These are phyloP conservation scores for Aureobasidium lini DNA, from an alignment of 2,329 filamentous ascomycete species.

Conservation along the genomic window DNA sequence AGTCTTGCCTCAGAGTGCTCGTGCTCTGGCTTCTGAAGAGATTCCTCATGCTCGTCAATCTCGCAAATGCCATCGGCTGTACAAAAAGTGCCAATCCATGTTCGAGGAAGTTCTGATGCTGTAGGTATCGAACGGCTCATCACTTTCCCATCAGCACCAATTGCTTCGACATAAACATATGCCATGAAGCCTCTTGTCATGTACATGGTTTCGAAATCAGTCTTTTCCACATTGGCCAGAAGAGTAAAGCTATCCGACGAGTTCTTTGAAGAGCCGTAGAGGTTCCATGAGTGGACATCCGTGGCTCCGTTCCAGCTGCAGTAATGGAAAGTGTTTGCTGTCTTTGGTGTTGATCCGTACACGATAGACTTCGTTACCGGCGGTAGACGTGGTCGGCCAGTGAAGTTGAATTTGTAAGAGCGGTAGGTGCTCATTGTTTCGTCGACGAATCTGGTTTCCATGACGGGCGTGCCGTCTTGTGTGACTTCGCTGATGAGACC, in stretches of 20 bases:
- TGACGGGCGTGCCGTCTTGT: slow-evolving; percentile 23
- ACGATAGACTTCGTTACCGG: slow-evolving; percentile 27
- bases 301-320: slow-evolving; percentile 34
- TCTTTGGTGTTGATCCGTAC: slow-evolving; percentile 22
- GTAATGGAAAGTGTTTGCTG: slow-evolving; percentile 26
- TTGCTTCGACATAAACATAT: neutral
- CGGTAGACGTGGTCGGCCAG: slow-evolving; percentile 19
- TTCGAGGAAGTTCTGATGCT: neutral
- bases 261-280: slow-evolving; percentile 20
- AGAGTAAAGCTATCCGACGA: neutral
- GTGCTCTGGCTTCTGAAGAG: neutral
- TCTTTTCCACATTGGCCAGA: neutral
- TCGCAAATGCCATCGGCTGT: neutral
- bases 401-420: slow-evolving; percentile 32
- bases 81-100: neutral
- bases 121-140: neutral
- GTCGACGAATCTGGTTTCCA: slow-evolving; percentile 28
- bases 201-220: slow-evolving; percentile 13
- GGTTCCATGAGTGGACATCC: slow-evolving; percentile 29
- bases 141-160: neutral
- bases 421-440: slow-evolving; percentile 32
- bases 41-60: neutral
- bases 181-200: neutral
- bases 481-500: slow-evolving; percentile 30
- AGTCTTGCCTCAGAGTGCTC: neutral